Evolutionary conservation across 2,329 filamentous ascomycete species (phyloP).

Genomic region (Exophiala spinifera): DNA sequence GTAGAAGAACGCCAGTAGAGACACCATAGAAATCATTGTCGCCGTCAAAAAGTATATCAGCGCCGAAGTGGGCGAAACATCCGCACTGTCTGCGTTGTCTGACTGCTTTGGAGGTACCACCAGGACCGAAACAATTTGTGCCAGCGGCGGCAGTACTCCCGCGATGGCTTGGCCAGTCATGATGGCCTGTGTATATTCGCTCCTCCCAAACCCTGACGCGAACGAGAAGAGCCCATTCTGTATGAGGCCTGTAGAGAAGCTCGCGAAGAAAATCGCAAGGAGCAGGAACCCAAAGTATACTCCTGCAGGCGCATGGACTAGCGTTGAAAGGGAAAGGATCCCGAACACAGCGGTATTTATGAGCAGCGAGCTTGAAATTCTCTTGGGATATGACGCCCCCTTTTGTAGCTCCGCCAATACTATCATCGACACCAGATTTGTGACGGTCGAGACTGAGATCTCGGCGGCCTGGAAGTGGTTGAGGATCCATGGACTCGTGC

Average conservation of each 20-base stretch:
- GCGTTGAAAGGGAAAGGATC: slow-evolving; percentile 76
- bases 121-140: slow-evolving; percentile 81
- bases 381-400: slow-evolving; percentile 79
- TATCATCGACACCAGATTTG: slow-evolving; percentile 73
- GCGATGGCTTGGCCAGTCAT: slow-evolving; percentile 94
- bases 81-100: slow-evolving; percentile 35
- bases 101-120: slow-evolving; percentile 53
- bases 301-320: slow-evolving; percentile 60
- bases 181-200: slow-evolving; percentile 91
- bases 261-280: slow-evolving; percentile 73
- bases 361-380: slow-evolving; percentile 73
- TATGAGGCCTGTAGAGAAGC: slow-evolving; percentile 76
- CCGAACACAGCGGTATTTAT: slow-evolving; percentile 76
- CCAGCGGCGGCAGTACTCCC: slow-evolving; percentile 81
- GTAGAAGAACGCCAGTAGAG: slow-evolving; percentile 71
- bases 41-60: slow-evolving; percentile 91
- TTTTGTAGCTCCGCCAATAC: slow-evolving; percentile 76
- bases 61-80: slow-evolving; percentile 64
- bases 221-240: slow-evolving; percentile 96
- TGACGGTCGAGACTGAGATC: slow-evolving; percentile 78
- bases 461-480: slow-evolving; percentile 87
- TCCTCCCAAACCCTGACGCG: slow-evolving; percentile 76
- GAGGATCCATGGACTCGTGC: slow-evolving; percentile 65
- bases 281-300: slow-evolving; percentile 80
- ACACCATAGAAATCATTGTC: slow-evolving; percentile 66